A percentile compares a stretch with the other conserved stretches of the same genome.
These are phyloP conservation scores for Paramecium tetraurelia DNA, from an alignment of 73 alveolate species.

Conservation along the genomic window DNA sequence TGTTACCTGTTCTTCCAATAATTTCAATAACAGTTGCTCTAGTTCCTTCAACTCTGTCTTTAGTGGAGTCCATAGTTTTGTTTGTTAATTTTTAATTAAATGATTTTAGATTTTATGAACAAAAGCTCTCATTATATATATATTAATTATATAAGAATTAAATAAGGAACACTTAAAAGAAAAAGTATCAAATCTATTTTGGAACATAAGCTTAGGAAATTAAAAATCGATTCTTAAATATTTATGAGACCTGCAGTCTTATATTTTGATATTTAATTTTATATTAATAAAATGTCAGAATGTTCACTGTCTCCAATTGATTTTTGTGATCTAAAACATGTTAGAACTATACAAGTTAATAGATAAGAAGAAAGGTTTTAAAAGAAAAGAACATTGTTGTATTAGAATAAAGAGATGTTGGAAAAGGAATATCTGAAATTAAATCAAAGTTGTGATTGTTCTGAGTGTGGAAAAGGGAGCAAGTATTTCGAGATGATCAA, in stretches of 20 bases:
- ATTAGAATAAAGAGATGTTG: neutral
- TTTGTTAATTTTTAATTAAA: slow-evolving; percentile 7
- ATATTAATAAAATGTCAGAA: neutral
- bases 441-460: neutral
- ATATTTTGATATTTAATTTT: neutral
- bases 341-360: neutral
- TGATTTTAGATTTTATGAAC: neutral
- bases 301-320: neutral
- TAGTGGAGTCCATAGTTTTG: neutral
- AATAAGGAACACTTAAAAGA: neutral
- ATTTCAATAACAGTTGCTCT: slow-evolving; percentile 58
- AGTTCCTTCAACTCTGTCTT: slow-evolving; percentile 12
- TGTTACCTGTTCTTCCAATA: slow-evolving; percentile 59
- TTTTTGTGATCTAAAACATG: neutral
- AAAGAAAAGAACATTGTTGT: neutral
- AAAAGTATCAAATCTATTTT: neutral
- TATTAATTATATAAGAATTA: neutral
- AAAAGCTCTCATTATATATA: neutral
- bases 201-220: neutral
- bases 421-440: neutral
- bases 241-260: neutral
- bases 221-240: neutral
- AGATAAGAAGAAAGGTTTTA: neutral
- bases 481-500: neutral
- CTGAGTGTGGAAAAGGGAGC: slow-evolving; percentile 25